phyloP scores from a whole-genome alignment of 768 basidiomycete species.

The Rhodotorula paludigena region DNA sequence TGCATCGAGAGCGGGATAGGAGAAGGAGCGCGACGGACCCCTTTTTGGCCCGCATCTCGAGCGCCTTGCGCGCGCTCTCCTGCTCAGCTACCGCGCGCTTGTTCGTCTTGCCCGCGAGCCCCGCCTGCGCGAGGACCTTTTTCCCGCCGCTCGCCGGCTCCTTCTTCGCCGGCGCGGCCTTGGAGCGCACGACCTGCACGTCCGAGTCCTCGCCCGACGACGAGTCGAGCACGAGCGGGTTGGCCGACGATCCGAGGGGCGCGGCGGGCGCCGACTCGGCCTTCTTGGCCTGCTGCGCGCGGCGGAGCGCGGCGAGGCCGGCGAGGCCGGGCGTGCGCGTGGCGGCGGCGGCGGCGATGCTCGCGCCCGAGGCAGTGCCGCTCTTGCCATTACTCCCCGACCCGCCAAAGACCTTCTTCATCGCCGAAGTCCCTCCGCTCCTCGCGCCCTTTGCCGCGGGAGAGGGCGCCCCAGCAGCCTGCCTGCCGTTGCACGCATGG shows the following conservation, averaged over 20 bases:
- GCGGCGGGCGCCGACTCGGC: neutral
- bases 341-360: neutral
- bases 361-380: neutral
- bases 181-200: conserved; percentile 7
- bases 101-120: neutral
- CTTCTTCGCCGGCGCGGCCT: neutral
- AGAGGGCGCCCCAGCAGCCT: no score
- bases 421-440: neutral
- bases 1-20: neutral
- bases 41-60: conserved; percentile 39
- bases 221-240: conserved; percentile 22
- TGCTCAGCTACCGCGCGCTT: conserved; percentile 34
- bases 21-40: conserved; percentile 17
- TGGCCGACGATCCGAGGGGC: neutral
- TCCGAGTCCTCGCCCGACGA: conserved; percentile 18
- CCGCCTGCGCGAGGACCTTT: conserved; percentile 5
- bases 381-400: no score
- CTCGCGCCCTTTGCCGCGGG: no score
- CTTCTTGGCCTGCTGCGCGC: conserved; percentile 20
- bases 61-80: conserved; percentile 23
- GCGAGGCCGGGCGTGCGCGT: neutral
- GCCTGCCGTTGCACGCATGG: conserved; percentile 20
- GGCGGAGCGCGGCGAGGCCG: conserved; percentile 24
- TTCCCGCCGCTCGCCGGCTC: neutral
- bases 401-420: neutral